phyloP scores from a whole-genome alignment of 139 green algal genomes.

The Chlorella sp. region DNA sequence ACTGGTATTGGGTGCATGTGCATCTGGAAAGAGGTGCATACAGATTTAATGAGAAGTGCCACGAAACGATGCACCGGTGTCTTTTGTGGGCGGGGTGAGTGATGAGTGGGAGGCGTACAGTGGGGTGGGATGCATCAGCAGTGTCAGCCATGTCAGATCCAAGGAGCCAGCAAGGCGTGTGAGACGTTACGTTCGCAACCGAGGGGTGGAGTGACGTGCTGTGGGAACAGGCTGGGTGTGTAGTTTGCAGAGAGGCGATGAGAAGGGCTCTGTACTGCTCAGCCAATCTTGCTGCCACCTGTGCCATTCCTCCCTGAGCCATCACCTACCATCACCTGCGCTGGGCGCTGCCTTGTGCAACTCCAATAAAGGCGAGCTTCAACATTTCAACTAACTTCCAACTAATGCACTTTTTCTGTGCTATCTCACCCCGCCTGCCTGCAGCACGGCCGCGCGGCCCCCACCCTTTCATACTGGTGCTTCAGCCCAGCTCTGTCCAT shows the following conservation, averaged over 20 bases:
- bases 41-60: too few species aligned
- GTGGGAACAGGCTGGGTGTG: not conserved
- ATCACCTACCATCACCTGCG: not conserved
- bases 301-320: too few species aligned
- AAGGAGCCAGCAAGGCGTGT: too few species aligned
- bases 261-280: not conserved
- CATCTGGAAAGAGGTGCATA: too few species aligned
- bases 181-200: too few species aligned
- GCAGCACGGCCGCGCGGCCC: constrained; percentile 30
- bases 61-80: too few species aligned
- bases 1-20: too few species aligned
- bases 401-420: not conserved
- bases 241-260: too few species aligned
- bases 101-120: not conserved
- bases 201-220: too few species aligned
- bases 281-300: not conserved
- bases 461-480: constrained; percentile 93
- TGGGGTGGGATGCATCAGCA: not conserved
- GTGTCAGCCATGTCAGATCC: too few species aligned
- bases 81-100: not conserved
- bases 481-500: constrained; percentile 82
- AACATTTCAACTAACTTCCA: too few species aligned
- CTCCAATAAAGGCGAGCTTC: too few species aligned
- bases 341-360: not conserved
- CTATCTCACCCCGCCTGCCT: not conserved